Evolutionary conservation across 2,329 filamentous ascomycete genomes (phyloP).

Genomic region (Penicillium sp.): DNA sequence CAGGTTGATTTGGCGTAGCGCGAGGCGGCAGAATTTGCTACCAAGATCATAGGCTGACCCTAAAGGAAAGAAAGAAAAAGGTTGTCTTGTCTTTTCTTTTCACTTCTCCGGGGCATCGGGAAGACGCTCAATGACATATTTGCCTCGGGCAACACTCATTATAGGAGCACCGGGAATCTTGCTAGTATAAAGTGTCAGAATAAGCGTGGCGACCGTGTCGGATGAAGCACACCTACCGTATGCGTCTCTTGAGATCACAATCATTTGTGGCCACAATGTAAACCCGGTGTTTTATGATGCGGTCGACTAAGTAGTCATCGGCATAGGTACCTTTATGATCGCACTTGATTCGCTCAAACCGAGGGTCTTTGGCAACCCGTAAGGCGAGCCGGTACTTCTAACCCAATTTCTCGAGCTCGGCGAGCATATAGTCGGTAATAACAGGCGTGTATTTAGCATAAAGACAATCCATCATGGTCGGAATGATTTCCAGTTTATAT

Average conservation of each 20-base stretch:
- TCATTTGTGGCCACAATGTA: slow-evolving; percentile 68
- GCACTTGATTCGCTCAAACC: slow-evolving; percentile 79
- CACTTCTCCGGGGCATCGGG: slow-evolving; percentile 67
- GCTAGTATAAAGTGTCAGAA: slow-evolving; percentile 14
- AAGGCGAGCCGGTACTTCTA: slow-evolving; percentile 82
- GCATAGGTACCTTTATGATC: slow-evolving; percentile 86
- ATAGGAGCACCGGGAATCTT: slow-evolving; percentile 68
- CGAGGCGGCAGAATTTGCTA: too few species aligned
- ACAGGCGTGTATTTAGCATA: slow-evolving; percentile 87
- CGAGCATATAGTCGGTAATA: slow-evolving; percentile 77
- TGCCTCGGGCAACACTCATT: slow-evolving; percentile 76
- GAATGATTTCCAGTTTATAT: slow-evolving; percentile 78
- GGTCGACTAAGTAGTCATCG: slow-evolving; percentile 76
- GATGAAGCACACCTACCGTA: slow-evolving; percentile 47
- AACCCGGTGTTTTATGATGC: slow-evolving; percentile 65
- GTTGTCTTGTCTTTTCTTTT: too few species aligned
- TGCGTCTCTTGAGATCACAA: slow-evolving; percentile 71
- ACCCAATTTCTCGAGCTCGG: slow-evolving; percentile 82
- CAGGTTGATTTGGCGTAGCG: too few species aligned
- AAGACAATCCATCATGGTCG: slow-evolving; percentile 87
- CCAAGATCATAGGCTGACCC: too few species aligned
- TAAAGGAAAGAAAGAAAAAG: too few species aligned
- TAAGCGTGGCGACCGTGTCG: too few species aligned
- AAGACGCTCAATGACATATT: slow-evolving; percentile 89
- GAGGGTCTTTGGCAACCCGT: slow-evolving; percentile 78